A percentile compares a stretch with the other conserved stretches of the same genome.
Conservation (phyloP, 2,329 filamentous ascomycete species). For the Fusarium devonianum region DNA sequence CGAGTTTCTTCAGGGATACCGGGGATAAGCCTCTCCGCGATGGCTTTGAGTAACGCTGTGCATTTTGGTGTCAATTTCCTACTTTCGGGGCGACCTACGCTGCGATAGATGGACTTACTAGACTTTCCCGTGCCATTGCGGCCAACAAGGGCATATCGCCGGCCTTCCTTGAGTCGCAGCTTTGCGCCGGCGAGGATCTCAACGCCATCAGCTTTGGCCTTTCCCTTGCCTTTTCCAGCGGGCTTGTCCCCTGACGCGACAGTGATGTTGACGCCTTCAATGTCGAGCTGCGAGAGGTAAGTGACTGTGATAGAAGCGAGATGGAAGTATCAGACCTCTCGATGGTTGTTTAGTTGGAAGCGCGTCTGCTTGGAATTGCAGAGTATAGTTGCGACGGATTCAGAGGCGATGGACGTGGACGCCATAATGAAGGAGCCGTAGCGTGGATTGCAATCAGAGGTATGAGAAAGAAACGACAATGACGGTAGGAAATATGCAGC, state of each 20-base stretch:
- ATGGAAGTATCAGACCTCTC: slow-evolving; percentile 55
- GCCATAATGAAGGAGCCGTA: slow-evolving; percentile 55
- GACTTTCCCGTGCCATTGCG: slow-evolving; percentile 86
- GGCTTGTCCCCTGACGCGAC: slow-evolving; percentile 58
- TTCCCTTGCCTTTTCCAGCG: slow-evolving; percentile 60
- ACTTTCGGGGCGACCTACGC: not conserved
- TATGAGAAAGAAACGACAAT: not conserved
- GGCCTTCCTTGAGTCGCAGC: slow-evolving; percentile 74
- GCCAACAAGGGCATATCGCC: slow-evolving; percentile 79
- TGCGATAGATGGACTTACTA: slow-evolving; percentile 55
- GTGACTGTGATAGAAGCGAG: not conserved
- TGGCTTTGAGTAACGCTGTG: slow-evolving; percentile 73
- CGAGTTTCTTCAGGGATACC: slow-evolving; percentile 73
- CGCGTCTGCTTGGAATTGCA: slow-evolving; percentile 73
- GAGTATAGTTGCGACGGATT: slow-evolving; percentile 62
- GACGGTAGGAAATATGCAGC: not conserved
- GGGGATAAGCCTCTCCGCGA: slow-evolving; percentile 80
- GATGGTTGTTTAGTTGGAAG: slow-evolving; percentile 64
- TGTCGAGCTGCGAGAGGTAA: slow-evolving; percentile 61
- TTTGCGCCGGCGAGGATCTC: slow-evolving; percentile 76
- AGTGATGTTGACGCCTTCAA: slow-evolving; percentile 76
- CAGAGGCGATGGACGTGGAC: slow-evolving; percentile 57
- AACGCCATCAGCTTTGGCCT: slow-evolving; percentile 54
- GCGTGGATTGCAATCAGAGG: too few relatives aligned
- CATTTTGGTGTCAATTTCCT: slow-evolving; percentile 5